Evolutionary conservation across 2,329 filamentous ascomycete species (phyloP), one percentile per base, ranked within the genome.

Genomic region (Fusarium sp.): DNA sequence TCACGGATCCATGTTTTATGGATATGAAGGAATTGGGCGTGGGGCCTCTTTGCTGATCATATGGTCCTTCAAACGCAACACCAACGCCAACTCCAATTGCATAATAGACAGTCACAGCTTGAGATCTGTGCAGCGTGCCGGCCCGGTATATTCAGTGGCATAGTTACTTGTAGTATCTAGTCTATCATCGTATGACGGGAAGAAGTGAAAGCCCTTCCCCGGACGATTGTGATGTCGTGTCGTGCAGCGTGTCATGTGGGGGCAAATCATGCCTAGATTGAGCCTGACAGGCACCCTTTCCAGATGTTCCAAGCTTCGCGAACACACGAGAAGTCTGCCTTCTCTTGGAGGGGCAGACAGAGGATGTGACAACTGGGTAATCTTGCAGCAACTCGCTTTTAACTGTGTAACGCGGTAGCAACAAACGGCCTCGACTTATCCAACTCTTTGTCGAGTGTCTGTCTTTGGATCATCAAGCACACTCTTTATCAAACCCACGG

Each of bases 121-220:
- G 44, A 52, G 60, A 61, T 34, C 55, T 24, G 44, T 30, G 34
- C 34, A 57, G 47, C 54, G 44, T 57, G 55, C 72, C 74, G 70
- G 69, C 32, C 75, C 74, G 72, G 45, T 71, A 52, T 30, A 62
- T 22, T 50, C 42, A 42, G 52, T 44, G 34, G 22, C 34, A 36
- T 45, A 28, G 18, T 42, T 34, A 34, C 32, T 34, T 32, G 32
- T 14, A 32, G 32, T 34, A 42, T 57, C 26, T 38, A 45, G 50
- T 67, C 69, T 58, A 58, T 54, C 65, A 78, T 78, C 76, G 76
- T 78, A 78, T 76, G 76, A 78, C 76, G 68, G 68, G 62, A 69
- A 73, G 58, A 64, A 65, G 65, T 61, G 68, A 73, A 68, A 66
- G 34, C 57, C 47, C 47, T 62, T 68, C 72, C 62, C 75, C 72